Evolutionary conservation across 208 protist species (phyloP).

Genomic region (Phytomonas sp.): DNA sequence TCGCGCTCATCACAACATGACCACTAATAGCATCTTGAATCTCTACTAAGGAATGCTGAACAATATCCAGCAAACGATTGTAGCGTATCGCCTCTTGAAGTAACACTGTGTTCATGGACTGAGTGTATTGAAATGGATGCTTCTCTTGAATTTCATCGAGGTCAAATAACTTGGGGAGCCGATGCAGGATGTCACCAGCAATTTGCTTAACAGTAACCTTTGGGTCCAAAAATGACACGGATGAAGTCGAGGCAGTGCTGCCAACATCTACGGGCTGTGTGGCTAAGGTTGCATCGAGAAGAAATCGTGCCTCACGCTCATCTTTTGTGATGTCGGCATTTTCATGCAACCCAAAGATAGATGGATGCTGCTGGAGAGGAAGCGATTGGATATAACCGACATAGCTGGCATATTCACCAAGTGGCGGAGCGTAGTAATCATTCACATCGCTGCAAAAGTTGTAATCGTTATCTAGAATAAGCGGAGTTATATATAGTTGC

Average conservation of each 20-base stretch:
- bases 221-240: slow-evolving; percentile 53
- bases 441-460: slow-evolving; percentile 75
- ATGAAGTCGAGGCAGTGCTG: neutral
- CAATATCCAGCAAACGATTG: slow-evolving; percentile 89
- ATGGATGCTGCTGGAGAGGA: slow-evolving; percentile 74
- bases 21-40: slow-evolving; percentile 94
- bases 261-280: slow-evolving; percentile 80
- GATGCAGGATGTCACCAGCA: slow-evolving; percentile 79
- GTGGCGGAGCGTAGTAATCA: slow-evolving; percentile 80
- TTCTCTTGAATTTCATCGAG: slow-evolving; percentile 79
- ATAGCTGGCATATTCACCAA: slow-evolving; percentile 78
- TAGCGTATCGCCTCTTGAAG: slow-evolving; percentile 90
- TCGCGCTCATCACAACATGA: slow-evolving; percentile 95
- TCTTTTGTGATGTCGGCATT: slow-evolving; percentile 95
- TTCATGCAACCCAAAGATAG: slow-evolving; percentile 91
- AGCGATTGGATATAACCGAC: slow-evolving; percentile 81
- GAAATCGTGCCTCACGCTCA: slow-evolving; percentile 76
- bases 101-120: slow-evolving; percentile 95
- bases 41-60: slow-evolving; percentile 89
- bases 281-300: slow-evolving; percentile 81
- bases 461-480: slow-evolving; percentile 89
- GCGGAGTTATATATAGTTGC: slow-evolving; percentile 71
- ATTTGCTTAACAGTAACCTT: slow-evolving; percentile 79
- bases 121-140: slow-evolving; percentile 88
- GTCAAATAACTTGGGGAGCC: slow-evolving; percentile 86